These are phyloP conservation scores for Globisporangium nagaii DNA, from an alignment of 352 stramenopile genomes.

Conservation along the genomic window DNA sequence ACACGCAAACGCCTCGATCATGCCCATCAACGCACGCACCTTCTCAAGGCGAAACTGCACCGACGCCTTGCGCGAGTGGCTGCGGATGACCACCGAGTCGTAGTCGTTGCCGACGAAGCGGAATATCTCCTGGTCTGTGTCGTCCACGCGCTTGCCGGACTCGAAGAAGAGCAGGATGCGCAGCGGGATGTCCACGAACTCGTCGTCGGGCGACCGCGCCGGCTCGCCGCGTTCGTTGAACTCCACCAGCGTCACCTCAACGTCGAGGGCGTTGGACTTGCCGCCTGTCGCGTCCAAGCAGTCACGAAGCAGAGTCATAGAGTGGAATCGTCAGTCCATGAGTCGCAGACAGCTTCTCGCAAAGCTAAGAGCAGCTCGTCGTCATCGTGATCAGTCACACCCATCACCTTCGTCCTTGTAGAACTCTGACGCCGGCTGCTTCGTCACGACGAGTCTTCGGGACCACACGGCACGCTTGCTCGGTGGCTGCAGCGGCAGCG, in stretches of 20 bases:
- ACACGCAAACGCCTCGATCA: too few species aligned
- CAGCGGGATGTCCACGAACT: slow-evolving; percentile 79
- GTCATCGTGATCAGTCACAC: too few species aligned
- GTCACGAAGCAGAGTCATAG: not conserved
- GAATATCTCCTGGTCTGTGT: slow-evolving; percentile 84
- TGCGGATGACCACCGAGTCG: slow-evolving; percentile 75
- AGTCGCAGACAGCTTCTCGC: not conserved
- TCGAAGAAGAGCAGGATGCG: slow-evolving; percentile 81
- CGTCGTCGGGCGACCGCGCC: slow-evolving; percentile 53
- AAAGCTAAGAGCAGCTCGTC: too few species aligned
- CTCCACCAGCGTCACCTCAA: slow-evolving; percentile 77
- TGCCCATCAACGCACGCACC: slow-evolving; percentile 13
- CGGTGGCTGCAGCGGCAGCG: not conserved
- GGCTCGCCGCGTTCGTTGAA: slow-evolving; percentile 68
- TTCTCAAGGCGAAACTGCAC: slow-evolving; percentile 85
- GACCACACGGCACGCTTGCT: slow-evolving; percentile 53
- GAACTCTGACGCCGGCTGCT: slow-evolving; percentile 79
- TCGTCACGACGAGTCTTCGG: slow-evolving; percentile 76
- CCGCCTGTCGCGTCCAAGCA: too few species aligned
- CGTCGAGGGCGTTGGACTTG: slow-evolving; percentile 74
- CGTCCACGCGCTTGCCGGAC: slow-evolving; percentile 80
- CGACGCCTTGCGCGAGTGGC: slow-evolving; percentile 45
- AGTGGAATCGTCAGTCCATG: not conserved
- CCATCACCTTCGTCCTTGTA: slow-evolving; percentile 86
- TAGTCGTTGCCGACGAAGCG: slow-evolving; percentile 84